Conservation (phyloP, 164 flowering plant genomes). For the Nymphaea colorata region DNA sequence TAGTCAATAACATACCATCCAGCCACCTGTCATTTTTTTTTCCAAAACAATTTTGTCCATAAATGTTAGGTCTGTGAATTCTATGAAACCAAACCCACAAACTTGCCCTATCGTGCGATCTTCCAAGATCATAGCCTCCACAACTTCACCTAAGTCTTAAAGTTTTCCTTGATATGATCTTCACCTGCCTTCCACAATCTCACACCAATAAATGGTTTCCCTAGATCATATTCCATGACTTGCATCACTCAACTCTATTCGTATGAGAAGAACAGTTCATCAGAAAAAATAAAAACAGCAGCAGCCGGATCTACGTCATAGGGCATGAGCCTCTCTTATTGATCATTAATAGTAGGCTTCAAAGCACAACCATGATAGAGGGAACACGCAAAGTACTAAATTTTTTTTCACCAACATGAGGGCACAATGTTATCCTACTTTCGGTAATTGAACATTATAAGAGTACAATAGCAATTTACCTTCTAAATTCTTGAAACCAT, state of each 20-base stretch:
- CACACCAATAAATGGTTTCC: conserved; percentile 90
- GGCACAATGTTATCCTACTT: neutral
- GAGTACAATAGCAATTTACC: conserved; percentile 14
- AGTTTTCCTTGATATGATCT: conserved; percentile 70
- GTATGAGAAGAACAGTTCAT: neutral
- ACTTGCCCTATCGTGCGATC: conserved; percentile 85
- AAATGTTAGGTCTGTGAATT: conserved; percentile 76
- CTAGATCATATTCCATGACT: conserved; percentile 73
- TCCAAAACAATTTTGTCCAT: conserved; percentile 77
- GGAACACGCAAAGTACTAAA: neutral
- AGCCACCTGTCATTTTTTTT: conserved; percentile 76
- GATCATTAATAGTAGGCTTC: no score
- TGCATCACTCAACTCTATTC: conserved; percentile 1
- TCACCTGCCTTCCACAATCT: conserved; percentile 89
- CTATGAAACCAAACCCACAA: conserved; percentile 86
- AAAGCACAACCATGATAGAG: no score
- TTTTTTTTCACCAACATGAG: neutral
- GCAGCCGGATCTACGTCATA: no score
- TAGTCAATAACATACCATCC: conserved; percentile 43
- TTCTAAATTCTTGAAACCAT: conserved; percentile 45
- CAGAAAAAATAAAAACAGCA: neutral
- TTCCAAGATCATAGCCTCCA: conserved; percentile 86
- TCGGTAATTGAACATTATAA: neutral
- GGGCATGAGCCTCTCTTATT: no score
- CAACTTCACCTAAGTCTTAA: conserved; percentile 67